phyloP scores from a whole-genome alignment of 2,329 filamentous ascomycete genomes.

The Microcyclosporella mali region DNA sequence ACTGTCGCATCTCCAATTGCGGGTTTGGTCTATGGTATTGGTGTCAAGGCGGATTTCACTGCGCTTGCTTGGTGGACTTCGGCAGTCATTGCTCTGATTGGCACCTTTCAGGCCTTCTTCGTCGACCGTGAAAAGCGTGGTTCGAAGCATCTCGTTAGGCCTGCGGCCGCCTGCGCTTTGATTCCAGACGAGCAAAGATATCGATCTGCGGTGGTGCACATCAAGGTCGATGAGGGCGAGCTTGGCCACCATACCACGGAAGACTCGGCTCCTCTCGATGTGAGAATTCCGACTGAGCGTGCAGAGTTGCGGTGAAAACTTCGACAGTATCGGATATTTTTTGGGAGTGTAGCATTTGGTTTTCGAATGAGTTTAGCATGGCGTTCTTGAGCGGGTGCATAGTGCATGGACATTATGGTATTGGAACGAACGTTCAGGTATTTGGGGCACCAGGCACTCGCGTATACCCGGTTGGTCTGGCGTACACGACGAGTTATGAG shows the following conservation, averaged over 20 bases:
- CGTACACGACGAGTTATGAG: too few species aligned
- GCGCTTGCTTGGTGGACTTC: conserved; percentile 60
- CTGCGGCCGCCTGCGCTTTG: conserved; percentile 25
- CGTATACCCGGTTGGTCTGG: too few species aligned
- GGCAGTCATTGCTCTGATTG: conserved; percentile 49
- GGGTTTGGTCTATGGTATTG: conserved; percentile 60
- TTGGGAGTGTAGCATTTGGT: too few species aligned
- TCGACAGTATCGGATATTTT: too few species aligned
- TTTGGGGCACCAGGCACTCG: too few species aligned
- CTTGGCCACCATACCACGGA: conserved; percentile 15
- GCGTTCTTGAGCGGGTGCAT: too few species aligned
- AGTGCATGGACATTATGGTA: too few species aligned
- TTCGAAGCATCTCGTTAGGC: conserved; percentile 25
- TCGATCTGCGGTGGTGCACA: conserved; percentile 23
- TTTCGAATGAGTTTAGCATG: too few species aligned
- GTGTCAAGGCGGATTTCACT: conserved; percentile 52
- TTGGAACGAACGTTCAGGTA: too few species aligned
- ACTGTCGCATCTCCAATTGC: conserved; percentile 63
- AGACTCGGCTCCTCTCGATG: too few species aligned
- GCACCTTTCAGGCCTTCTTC: conserved; percentile 52
- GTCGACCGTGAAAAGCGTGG: conserved; percentile 46
- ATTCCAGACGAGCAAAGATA: conserved; percentile 20
- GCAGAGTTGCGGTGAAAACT: too few species aligned
- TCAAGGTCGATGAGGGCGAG: conserved; percentile 20
- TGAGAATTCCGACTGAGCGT: too few species aligned